phyloP scores from a whole-genome alignment of 345 rosid species.

The Dimocarpus longan region DNA sequence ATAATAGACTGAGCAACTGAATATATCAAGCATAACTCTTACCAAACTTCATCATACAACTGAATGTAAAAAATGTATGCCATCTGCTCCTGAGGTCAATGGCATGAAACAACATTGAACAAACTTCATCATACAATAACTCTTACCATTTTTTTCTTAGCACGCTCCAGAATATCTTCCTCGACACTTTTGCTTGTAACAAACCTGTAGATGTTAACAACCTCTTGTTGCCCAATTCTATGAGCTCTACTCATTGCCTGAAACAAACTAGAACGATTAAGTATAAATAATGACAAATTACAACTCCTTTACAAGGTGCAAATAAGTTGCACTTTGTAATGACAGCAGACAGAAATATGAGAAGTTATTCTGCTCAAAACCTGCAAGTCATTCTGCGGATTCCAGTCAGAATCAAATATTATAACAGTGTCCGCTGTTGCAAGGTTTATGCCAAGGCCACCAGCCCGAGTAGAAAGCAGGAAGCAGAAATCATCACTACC shows the following conservation, averaged over 20 bases:
- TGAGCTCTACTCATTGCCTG: constrained; percentile 99
- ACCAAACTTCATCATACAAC: too few species aligned
- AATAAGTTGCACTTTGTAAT: neutral
- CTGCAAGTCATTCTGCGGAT: constrained; percentile 99
- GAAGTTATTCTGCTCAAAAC: constrained; percentile 32
- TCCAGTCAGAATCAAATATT: constrained; percentile 99
- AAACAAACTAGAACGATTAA: constrained; percentile 24
- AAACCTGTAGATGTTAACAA: constrained; percentile 97
- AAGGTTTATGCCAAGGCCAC: constrained; percentile 98
- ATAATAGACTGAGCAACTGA: neutral
- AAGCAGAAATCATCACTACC: constrained; percentile 99
- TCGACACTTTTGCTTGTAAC: constrained; percentile 99
- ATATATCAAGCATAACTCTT: constrained; percentile 2
- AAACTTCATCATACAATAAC: constrained; percentile 5
- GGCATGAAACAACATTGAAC: constrained; percentile 2
- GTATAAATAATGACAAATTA: neutral
- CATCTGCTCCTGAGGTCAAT: constrained; percentile 6
- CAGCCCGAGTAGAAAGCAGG: constrained; percentile 98
- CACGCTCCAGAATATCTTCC: constrained; percentile 98
- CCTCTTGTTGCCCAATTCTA: constrained; percentile 99
- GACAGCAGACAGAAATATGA: neutral
- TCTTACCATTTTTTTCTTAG: constrained; percentile 96
- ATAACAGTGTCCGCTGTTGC: constrained; percentile 99
- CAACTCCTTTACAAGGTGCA: constrained; percentile 12
- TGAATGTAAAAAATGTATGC: too few species aligned